Evolutionary conservation across 2,329 filamentous ascomycete genomes (phyloP).

Genomic region (Juglanconis sp.): DNA sequence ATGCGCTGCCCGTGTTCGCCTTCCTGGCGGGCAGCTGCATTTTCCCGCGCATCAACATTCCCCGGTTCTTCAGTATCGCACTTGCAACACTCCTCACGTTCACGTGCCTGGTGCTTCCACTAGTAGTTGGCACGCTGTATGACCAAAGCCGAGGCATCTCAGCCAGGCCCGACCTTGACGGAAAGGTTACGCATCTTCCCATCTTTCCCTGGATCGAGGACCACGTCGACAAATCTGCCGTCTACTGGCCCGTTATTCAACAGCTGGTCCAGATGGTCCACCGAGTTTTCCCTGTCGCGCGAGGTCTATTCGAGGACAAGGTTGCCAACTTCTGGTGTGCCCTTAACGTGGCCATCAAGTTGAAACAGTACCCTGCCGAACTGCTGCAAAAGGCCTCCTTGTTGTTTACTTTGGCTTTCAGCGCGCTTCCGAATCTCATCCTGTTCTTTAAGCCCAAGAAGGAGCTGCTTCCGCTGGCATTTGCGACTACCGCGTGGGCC

Average conservation of each 20-base stretch:
- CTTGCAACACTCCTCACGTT: slow-evolving; percentile 72
- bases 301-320: slow-evolving; percentile 98
- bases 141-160: slow-evolving; percentile 64
- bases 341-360: slow-evolving; percentile 83
- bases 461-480: slow-evolving; percentile 71
- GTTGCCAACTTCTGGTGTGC: slow-evolving; percentile 98
- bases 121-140: slow-evolving; percentile 69
- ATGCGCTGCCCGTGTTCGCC: slow-evolving; percentile 87
- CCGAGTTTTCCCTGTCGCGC: slow-evolving; percentile 91
- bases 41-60: slow-evolving; percentile 66
- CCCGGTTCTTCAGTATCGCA: slow-evolving; percentile 71
- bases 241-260: slow-evolving; percentile 71
- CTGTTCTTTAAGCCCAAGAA: slow-evolving; percentile 77
- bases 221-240: slow-evolving; percentile 59
- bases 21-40: slow-evolving; percentile 85
- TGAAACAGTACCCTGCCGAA: slow-evolving; percentile 68
- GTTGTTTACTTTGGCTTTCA: slow-evolving; percentile 69
- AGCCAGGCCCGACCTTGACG: slow-evolving; percentile 52
- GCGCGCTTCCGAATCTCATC: slow-evolving; percentile 74
- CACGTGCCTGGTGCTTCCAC: slow-evolving; percentile 68
- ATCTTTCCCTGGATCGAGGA: slow-evolving; percentile 56
- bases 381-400: slow-evolving; percentile 76
- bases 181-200: slow-evolving; percentile 60
- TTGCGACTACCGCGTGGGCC: slow-evolving; percentile 86
- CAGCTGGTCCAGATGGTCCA: slow-evolving; percentile 82